These are phyloP conservation scores for Linderniella brevidens DNA, from an alignment of 257 asterid species.

Conservation along the genomic window DNA sequence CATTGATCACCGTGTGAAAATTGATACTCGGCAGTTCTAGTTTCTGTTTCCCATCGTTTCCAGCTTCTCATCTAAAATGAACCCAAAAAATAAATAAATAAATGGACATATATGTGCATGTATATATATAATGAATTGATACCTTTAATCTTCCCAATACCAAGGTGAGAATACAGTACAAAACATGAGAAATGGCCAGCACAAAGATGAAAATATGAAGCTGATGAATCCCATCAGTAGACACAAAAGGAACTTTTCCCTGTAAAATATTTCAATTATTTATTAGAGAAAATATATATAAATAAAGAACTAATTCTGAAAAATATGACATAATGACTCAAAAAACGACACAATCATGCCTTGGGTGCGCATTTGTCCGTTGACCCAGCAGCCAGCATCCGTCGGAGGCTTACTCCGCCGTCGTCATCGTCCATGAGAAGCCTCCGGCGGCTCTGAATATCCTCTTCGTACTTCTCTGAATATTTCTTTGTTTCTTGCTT, in stretches of 20 bases:
- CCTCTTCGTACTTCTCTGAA: slow-evolving; percentile 1
- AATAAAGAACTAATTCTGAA: neutral
- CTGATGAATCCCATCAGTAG: slow-evolving; percentile 66
- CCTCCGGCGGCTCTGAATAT: slow-evolving; percentile 19
- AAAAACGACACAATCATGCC: slow-evolving; percentile 20
- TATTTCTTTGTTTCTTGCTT: slow-evolving; percentile 18
- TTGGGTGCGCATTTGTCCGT: slow-evolving; percentile 44
- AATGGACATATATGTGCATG: neutral
- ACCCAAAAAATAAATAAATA: neutral
- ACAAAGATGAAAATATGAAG: slow-evolving; percentile 74
- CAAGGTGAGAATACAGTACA: slow-evolving; percentile 52
- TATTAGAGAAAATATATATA: no score
- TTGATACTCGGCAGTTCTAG: slow-evolving; percentile 57
- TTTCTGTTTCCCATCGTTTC: slow-evolving; percentile 77
- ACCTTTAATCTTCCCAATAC: slow-evolving; percentile 72
- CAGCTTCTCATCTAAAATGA: slow-evolving; percentile 60
- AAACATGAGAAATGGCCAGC: slow-evolving; percentile 62
- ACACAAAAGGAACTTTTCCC: slow-evolving; percentile 62
- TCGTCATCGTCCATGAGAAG: slow-evolving; percentile 21
- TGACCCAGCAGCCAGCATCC: slow-evolving; percentile 39
- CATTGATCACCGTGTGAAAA: slow-evolving; percentile 44
- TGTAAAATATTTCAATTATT: slow-evolving; percentile 16
- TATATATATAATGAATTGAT: neutral
- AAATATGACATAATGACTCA: neutral
- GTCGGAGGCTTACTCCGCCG: slow-evolving; percentile 18